Percentiles rank a stretch among this genome's conserved stretches.
These are phyloP conservation scores for Aschersonia sp. DNA, from an alignment of 2,329 filamentous ascomycete genomes.

Conservation along the genomic window DNA sequence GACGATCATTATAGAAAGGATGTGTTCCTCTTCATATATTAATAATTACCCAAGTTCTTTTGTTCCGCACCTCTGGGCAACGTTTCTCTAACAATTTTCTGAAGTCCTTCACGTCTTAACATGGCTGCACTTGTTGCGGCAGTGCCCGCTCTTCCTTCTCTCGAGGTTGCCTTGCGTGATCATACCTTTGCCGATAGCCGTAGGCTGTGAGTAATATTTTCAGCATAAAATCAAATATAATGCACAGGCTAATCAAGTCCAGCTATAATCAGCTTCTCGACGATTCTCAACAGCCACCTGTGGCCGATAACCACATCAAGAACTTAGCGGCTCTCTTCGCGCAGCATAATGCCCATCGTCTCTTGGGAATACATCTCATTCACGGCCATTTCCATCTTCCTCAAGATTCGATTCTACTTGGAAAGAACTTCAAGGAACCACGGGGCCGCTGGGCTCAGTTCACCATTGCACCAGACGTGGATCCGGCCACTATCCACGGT, in stretches of 20 bases:
- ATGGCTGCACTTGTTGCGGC: not conserved
- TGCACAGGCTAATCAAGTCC: not conserved
- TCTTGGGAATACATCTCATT: constrained; percentile 1
- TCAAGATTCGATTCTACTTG: not conserved
- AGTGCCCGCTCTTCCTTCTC: not conserved
- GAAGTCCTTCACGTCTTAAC: no score
- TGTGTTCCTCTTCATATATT: no score
- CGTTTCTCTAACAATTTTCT: no score
- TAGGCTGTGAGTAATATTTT: not conserved
- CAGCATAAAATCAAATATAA: not conserved
- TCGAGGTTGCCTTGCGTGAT: not conserved
- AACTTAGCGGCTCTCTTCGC: constrained; percentile 1
- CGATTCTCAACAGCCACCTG: not conserved
- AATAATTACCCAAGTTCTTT: no score
- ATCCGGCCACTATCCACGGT: not conserved
- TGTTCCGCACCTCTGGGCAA: no score
- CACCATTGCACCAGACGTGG: not conserved
- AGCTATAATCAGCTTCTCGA: not conserved
- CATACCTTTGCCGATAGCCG: not conserved
- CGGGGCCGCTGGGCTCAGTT: not conserved
- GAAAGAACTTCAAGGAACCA: not conserved
- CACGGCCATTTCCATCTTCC: constrained; percentile 1
- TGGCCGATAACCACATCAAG: constrained; percentile 1
- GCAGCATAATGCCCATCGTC: not conserved
- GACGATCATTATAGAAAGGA: no score